Conservation (phyloP, 2,329 filamentous ascomycete species). For the Zopfia rhizophila region DNA sequence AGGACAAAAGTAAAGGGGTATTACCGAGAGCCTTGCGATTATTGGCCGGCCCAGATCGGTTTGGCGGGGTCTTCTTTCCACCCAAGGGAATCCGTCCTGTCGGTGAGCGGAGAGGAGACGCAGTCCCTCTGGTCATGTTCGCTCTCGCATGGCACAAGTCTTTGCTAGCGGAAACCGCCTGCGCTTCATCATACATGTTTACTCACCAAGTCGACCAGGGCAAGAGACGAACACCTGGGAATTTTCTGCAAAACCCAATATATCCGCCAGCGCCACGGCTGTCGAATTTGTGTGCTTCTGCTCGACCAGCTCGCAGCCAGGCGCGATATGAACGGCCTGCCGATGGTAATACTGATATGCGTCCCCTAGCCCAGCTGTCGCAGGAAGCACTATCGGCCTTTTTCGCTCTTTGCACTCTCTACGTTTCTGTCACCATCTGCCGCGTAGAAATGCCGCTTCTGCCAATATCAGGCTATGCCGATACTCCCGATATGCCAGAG, state of each 20-base stretch:
- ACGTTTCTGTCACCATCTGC: slow-evolving; percentile 19
- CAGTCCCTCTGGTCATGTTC: slow-evolving; percentile 3
- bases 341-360: slow-evolving; percentile 22
- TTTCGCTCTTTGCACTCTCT: slow-evolving; percentile 3
- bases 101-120: slow-evolving; percentile 5
- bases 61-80: slow-evolving; percentile 5
- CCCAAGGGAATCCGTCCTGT: slow-evolving; percentile 7
- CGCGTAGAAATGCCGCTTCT: slow-evolving; percentile 28
- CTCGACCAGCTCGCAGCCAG: slow-evolving; percentile 3
- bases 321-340: slow-evolving; percentile 3
- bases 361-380: slow-evolving; percentile 8
- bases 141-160: slow-evolving; percentile 9
- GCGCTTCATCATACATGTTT: slow-evolving; percentile 17
- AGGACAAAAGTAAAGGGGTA: slow-evolving; percentile 17
- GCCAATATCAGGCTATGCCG: slow-evolving; percentile 30
- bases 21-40: slow-evolving; percentile 16
- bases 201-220: slow-evolving; percentile 1
- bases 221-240: slow-evolving; percentile 1
- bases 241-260: slow-evolving; percentile 19
- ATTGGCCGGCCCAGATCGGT: background rate
- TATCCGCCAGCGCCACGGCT: slow-evolving; percentile 24
- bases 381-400: slow-evolving; percentile 8
- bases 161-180: slow-evolving; percentile 20
- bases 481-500: slow-evolving; percentile 7
- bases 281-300: slow-evolving; percentile 8